Base-by-base conservation (phyloP, 2,329 filamentous ascomycete species). In the Talaromyces sp. region DNA sequence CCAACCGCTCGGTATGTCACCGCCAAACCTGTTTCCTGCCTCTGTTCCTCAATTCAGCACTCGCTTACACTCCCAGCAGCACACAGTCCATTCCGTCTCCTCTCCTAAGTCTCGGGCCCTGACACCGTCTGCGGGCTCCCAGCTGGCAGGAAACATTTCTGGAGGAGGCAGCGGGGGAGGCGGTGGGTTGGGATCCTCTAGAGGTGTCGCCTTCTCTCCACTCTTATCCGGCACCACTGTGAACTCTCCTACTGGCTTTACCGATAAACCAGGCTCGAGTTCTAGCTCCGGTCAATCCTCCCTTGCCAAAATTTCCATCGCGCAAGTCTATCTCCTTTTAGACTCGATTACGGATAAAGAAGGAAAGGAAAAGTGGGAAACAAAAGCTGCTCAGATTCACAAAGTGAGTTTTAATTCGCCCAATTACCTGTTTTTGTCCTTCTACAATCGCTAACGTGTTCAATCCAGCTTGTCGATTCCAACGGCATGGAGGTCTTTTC, bases 401-500 rank as follows among this genome's bases (percentile, higher is more conserved):
- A 96, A 96, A 85, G 92, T 96, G 81, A 73, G 84, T 67, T 55
- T 26, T 14, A 9, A 11, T 21, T 10, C 17, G 9, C 31, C 26
- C 24, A 10, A 35, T 58, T 52, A 35, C 50, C 50, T 58, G 55
- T 21, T 50, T 17, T 52, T 26, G 27, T 52, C 14, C 17, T 14
- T 13, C 3, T 13, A 10, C 11, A 35, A 11, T 21, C 8, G 53
- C 31, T 43, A 55, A 55, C 41, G 26, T 17, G 53, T 26, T 5
- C 14, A 24, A 38, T 35, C 3, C 29, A 96, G 90, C 87, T 98
- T 75, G 89, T 98, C 80, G 89, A 96, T 86, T 93, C 93, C 71
- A 89, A 96, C 92, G 93, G 93, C 73, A 99, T 99, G 93, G 96
- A 99, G 83, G 92, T 97, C 73, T 97, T 93, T 76, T 88, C 91